Evolutionary conservation across 116 monocot species (phyloP).

Genomic region (Cymodocea nodosa): DNA sequence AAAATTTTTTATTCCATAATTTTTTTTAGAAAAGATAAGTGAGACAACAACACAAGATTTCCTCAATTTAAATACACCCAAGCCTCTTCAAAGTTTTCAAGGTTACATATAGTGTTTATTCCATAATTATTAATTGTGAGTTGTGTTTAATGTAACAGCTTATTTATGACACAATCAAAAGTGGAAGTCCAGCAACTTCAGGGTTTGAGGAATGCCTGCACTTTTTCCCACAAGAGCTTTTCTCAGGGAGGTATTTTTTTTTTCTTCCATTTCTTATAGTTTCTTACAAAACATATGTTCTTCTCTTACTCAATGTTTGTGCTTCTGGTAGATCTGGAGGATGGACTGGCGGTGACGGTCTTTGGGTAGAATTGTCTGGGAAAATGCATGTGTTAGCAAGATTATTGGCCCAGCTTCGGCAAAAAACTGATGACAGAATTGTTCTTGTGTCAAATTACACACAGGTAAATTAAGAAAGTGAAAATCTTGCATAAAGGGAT

Average conservation of each 20-base stretch:
- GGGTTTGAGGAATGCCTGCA: slow-evolving; percentile 85
- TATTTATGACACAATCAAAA: slow-evolving; percentile 90
- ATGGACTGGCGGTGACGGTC: slow-evolving; percentile 93
- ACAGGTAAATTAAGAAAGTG: slow-evolving; percentile 37
- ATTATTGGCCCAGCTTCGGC: slow-evolving; percentile 66
- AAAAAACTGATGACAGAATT: slow-evolving; percentile 93
- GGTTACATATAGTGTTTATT: neutral
- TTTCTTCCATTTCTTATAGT: neutral
- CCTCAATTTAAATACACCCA: too few species aligned
- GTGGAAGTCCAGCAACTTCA: slow-evolving; percentile 66
- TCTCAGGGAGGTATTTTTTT: slow-evolving; percentile 66
- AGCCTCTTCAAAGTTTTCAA: too few species aligned
- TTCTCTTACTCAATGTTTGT: neutral
- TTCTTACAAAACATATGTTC: neutral
- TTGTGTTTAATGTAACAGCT: slow-evolving; percentile 34
- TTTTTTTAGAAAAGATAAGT: too few species aligned
- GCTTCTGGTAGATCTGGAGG: slow-evolving; percentile 58
- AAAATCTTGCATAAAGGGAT: too few species aligned
- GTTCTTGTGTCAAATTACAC: slow-evolving; percentile 99
- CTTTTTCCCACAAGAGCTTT: slow-evolving; percentile 81
- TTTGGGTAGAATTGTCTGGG: slow-evolving; percentile 96
- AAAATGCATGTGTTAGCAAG: slow-evolving; percentile 98
- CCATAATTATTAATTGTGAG: neutral
- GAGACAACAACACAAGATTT: too few species aligned
- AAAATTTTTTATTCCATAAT: too few species aligned